Evolutionary conservation across 495 filamentous ascomycete genomes (phyloP).

Genomic region (Tuber calosporum): DNA sequence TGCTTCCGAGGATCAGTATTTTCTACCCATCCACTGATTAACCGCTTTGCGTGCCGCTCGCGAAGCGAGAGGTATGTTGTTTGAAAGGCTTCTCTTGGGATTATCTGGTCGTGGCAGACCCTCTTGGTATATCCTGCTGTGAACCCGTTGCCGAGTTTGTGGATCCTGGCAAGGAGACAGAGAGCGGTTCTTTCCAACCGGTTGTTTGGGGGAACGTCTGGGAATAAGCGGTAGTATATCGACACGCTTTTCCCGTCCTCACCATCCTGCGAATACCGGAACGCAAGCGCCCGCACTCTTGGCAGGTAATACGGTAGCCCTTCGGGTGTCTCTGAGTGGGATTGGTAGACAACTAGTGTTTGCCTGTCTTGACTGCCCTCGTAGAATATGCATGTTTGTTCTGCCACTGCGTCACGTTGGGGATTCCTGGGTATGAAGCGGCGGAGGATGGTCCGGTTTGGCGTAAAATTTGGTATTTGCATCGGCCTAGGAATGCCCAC

Average conservation of each 20-base stretch:
- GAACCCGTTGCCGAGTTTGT: slow-evolving; percentile 65
- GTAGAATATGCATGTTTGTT: slow-evolving; percentile 76
- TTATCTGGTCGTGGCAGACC: slow-evolving; percentile 66
- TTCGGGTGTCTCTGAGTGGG: slow-evolving; percentile 56
- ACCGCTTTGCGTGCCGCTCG: slow-evolving; percentile 57
- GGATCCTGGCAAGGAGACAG: slow-evolving; percentile 61
- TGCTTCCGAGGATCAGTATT: slow-evolving; percentile 81
- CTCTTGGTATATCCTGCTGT: slow-evolving; percentile 61
- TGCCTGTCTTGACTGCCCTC: slow-evolving; percentile 34
- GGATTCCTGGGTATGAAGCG: slow-evolving; percentile 75
- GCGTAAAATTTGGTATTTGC: slow-evolving; percentile 49
- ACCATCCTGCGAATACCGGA: slow-evolving; percentile 47
- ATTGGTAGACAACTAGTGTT: slow-evolving; percentile 68
- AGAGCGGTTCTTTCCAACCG: slow-evolving; percentile 65
- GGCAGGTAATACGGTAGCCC: slow-evolving; percentile 86
- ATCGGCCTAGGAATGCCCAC: slow-evolving; percentile 43
- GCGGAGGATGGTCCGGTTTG: slow-evolving; percentile 59
- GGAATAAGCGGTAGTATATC: slow-evolving; percentile 62
- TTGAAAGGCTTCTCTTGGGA: slow-evolving; percentile 67
- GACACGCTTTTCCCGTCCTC: slow-evolving; percentile 43
- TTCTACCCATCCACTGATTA: slow-evolving; percentile 72
- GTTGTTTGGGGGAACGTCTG: slow-evolving; percentile 43
- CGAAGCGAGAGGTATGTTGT: slow-evolving; percentile 79
- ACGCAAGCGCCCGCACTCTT: slow-evolving; percentile 61
- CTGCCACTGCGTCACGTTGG: slow-evolving; percentile 60